Base-by-base conservation (phyloP, 1,139 yeast genomes). In the Lipomyces yarrowii region DNA sequence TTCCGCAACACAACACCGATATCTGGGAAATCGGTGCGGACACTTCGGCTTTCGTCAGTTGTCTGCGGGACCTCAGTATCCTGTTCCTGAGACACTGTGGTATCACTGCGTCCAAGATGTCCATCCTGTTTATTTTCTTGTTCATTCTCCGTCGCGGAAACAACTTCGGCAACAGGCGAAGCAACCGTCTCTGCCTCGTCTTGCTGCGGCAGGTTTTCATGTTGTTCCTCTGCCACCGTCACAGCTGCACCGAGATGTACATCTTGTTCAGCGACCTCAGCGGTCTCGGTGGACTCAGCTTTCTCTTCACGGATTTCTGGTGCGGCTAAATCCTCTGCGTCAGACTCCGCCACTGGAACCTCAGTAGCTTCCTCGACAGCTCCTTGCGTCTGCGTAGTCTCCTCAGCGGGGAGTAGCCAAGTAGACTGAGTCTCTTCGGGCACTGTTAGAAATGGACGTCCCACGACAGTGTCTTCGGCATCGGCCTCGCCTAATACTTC, bases 11-110 rank as follows among this genome's bases (percentile, higher is more conserved):
- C 26, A 21, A 64, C 64, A 33, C 59, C 18, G 10, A 60, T 56
- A 15, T 57, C 18, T 7, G 68, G 68, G 46, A 56, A 65, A 26
- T 58, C 61, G 2, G 48, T 39, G 0, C 57, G 59, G 23, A 64
- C 23, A 15, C 53, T 35, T 8, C 37, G 52, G 2, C 3, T n/a
- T 11, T 61, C 67, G 33, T 23, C 57, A 18, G n/a, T 54, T 15
- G 18, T 52, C 21, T 39, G 57, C 11, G 18, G 55, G 46, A 15
- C 11, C 23, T 13, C 42, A 7, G 21, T 59, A n/a, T 62, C 59
- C 37, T 46, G 54, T n/a, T 33, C 56, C 18, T 21, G n/a, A 3
- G 18, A 55, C 13, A 10, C 30, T n/a, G 42, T 13, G 7, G 11
- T 52, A 1, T 39, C 55, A 13, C 11, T 21, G 13, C n/a, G 52